phyloP scores from a whole-genome alignment of 192 early-diverging fungal species.

The Mycoemilia scoparia region DNA sequence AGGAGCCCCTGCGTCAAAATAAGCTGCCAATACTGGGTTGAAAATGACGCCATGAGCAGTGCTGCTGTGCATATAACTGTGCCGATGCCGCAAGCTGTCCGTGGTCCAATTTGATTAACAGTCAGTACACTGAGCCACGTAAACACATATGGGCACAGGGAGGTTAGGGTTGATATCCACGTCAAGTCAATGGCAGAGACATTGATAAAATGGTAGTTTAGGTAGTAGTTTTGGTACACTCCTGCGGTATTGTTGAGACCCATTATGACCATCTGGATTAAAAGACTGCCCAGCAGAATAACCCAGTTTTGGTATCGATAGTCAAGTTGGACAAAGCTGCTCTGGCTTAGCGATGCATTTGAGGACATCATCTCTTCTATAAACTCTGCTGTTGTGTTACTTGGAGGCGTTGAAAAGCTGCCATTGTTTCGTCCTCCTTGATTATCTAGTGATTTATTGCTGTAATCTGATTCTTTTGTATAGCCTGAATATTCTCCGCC shows the following conservation, averaged over 20 bases:
- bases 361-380: too few relatives aligned
- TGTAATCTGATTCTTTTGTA: too few relatives aligned
- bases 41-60: constrained; percentile 19
- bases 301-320: too few relatives aligned
- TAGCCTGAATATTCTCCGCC: too few relatives aligned
- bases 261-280: constrained; percentile 19
- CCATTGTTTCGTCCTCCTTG: too few relatives aligned
- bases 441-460: too few relatives aligned
- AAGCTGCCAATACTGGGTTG: constrained; percentile 32
- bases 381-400: too few relatives aligned
- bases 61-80: constrained; percentile 14
- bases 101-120: constrained; percentile 17
- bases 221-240: constrained; percentile 25
- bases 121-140: constrained; percentile 16
- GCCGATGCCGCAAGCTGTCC: constrained; percentile 10
- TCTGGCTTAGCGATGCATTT: too few relatives aligned
- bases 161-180: constrained; percentile 18
- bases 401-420: too few relatives aligned
- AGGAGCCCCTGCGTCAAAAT: constrained; percentile 44
- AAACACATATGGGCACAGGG: too few relatives aligned
- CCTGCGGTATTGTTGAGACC: constrained; percentile 19
- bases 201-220: constrained; percentile 11
- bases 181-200: constrained; percentile 13
- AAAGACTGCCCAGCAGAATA: too few relatives aligned
- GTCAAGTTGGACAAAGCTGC: too few relatives aligned